Evolutionary conservation across 768 basidiomycete genomes (phyloP).

Genomic region (Lenzites betulinus): DNA sequence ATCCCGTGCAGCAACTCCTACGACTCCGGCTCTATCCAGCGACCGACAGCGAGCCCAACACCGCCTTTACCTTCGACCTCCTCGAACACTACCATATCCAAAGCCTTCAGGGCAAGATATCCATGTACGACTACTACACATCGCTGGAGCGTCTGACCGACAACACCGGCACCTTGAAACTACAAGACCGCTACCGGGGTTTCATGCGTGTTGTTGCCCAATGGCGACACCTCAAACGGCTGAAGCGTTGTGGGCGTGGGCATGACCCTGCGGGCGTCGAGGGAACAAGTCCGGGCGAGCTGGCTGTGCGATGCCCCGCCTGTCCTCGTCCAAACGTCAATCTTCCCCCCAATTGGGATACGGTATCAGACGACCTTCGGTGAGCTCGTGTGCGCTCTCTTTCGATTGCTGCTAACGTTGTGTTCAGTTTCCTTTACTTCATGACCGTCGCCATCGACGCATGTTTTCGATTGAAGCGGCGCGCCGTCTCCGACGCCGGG

Average conservation of each 20-base stretch:
- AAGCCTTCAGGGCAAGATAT: slow-evolving; percentile 36
- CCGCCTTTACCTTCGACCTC: slow-evolving; percentile 34
- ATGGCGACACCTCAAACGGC: slow-evolving; percentile 21
- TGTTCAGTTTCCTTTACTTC: slow-evolving; percentile 29
- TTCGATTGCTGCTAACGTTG: background rate
- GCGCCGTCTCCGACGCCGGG: slow-evolving; percentile 18
- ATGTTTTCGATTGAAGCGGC: slow-evolving; percentile 25
- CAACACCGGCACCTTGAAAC: slow-evolving; percentile 32
- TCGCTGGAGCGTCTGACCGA: slow-evolving; percentile 30
- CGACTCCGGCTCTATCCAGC: slow-evolving; percentile 35
- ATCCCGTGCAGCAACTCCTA: slow-evolving; percentile 32
- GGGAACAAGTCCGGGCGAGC: slow-evolving; percentile 12
- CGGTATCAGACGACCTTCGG: no score
- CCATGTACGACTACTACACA: slow-evolving; percentile 36
- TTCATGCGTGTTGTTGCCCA: slow-evolving; percentile 18
- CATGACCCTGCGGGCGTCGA: slow-evolving; percentile 22
- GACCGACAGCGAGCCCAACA: slow-evolving; percentile 30
- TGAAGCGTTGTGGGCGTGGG: slow-evolving; percentile 25
- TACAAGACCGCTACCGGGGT: background rate
- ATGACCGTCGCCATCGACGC: slow-evolving; percentile 32
- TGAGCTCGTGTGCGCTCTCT: no score
- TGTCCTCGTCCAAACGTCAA: slow-evolving; percentile 29
- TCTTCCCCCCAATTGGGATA: slow-evolving; percentile 6
- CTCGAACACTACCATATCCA: slow-evolving; percentile 37
- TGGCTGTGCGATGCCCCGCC: slow-evolving; percentile 27